Conservation (phyloP, 225 moss, liverwort and hornwort species). For the Takakia lepidozioides region DNA sequence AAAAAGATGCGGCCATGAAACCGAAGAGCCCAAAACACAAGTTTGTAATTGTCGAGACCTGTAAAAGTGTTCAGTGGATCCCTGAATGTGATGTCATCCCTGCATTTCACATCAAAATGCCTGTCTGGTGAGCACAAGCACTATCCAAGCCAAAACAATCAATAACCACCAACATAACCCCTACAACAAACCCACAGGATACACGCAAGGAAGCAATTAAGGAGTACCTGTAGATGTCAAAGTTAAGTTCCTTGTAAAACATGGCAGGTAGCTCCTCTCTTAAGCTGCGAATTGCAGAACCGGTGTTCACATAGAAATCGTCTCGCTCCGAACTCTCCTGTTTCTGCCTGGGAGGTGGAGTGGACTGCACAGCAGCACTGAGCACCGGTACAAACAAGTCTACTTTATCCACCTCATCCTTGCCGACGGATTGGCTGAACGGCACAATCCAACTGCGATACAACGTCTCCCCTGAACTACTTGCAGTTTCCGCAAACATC, state of each 20-base stretch:
- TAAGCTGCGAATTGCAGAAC: constrained; percentile 79
- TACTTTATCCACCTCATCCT: neutral
- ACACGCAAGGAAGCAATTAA: too few relatives aligned
- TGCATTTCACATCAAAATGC: too few relatives aligned
- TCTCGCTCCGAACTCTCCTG: constrained; percentile 49
- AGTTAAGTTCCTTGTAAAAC: constrained; percentile 80
- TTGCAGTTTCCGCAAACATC: constrained; percentile 3
- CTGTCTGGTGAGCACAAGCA: neutral
- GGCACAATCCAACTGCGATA: constrained; percentile 2
- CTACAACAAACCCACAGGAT: too few relatives aligned
- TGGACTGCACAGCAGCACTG: constrained; percentile 7
- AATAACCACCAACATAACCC: too few relatives aligned
- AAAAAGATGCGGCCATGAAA: constrained; percentile 96
- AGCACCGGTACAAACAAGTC: constrained; percentile 1
- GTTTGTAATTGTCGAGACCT: constrained; percentile 82
- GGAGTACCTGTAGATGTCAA: constrained; percentile 82
- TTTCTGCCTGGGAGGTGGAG: constrained; percentile 37
- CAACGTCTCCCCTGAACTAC: constrained; percentile 4
- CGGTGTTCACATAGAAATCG: constrained; percentile 72
- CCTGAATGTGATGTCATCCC: constrained; percentile 85
- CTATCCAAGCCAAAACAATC: constrained; percentile 1
- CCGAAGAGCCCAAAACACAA: constrained; percentile 87
- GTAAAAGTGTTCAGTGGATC: constrained; percentile 84
- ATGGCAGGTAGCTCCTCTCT: constrained; percentile 83
- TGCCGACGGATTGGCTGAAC: too few relatives aligned